Evolutionary conservation across 75 land plant species (phyloP).

Genomic region (Pinus tabuliformis): DNA sequence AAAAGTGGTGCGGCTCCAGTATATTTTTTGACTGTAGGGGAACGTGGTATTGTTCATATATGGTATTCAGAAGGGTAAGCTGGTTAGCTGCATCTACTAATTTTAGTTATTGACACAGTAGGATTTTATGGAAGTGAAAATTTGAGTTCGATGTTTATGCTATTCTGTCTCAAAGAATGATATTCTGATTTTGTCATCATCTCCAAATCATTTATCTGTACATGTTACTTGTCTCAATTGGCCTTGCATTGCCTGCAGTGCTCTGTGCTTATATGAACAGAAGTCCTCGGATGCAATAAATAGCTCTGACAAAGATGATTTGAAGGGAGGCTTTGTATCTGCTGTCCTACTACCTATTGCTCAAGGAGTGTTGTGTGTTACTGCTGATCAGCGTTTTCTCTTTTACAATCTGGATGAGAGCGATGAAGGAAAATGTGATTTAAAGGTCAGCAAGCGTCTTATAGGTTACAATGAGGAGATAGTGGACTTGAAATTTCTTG

Average conservation of each 20-base stretch:
- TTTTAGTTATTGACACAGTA: not conserved
- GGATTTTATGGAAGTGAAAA: not conserved
- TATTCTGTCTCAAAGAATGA: not conserved
- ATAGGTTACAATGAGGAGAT: conserved; percentile 92
- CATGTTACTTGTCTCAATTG: not conserved
- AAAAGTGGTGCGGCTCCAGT: conserved; percentile 32
- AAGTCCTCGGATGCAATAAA: conserved; percentile 58
- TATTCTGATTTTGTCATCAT: not conserved
- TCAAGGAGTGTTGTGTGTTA: conserved; percentile 83
- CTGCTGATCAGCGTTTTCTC: conserved; percentile 84
- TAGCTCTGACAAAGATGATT: conserved; percentile 52
- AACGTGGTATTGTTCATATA: conserved; percentile 74
- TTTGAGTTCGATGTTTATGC: not conserved
- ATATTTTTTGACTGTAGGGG: conserved; percentile 88
- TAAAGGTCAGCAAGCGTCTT: conserved; percentile 60
- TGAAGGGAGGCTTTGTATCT: conserved; percentile 67
- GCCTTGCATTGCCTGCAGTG: conserved; percentile 38
- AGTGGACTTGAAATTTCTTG: conserved; percentile 83
- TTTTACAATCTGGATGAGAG: conserved; percentile 43
- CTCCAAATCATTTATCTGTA: not conserved
- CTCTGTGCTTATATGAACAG: conserved; percentile 82
- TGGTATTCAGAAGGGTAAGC: conserved; percentile 84
- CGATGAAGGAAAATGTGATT: conserved; percentile 32
- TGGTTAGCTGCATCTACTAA: not conserved
- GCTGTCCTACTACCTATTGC: conserved; percentile 69